Evolutionary conservation across 495 filamentous ascomycete genomes (phyloP).

Genomic region (Neurospora sp.): DNA sequence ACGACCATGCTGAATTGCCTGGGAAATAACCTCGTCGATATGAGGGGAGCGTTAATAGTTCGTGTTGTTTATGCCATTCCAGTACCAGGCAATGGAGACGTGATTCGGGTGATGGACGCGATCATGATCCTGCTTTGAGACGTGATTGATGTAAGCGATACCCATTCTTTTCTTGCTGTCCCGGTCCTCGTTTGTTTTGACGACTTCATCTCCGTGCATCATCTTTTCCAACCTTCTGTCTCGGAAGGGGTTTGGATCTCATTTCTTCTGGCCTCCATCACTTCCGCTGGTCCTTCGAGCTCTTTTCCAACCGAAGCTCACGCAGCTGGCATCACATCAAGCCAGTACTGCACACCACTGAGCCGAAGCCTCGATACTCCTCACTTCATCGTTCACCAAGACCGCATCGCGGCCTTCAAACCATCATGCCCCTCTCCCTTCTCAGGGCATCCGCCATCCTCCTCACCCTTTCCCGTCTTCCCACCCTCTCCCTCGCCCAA

Average conservation of each 20-base stretch:
- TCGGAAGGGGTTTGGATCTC: not conserved
- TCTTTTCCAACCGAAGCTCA: no score
- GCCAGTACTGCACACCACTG: no score
- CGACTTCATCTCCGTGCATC: not conserved
- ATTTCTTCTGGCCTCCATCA: not conserved
- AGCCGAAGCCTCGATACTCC: no score
- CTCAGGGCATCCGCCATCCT: conserved; percentile 18
- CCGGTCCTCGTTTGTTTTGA: not conserved
- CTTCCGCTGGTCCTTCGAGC: no score
- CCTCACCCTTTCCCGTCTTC: conserved; percentile 7
- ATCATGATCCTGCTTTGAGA: no score
- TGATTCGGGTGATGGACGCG: not conserved
- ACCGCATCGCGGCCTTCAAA: not conserved
- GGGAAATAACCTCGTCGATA: conserved; percentile 21
- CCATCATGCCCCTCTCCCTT: conserved; percentile 14
- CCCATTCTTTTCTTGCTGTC: not conserved
- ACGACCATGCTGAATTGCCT: conserved; percentile 3
- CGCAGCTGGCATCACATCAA: no score
- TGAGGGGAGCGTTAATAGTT: not conserved
- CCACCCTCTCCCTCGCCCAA: conserved; percentile 11
- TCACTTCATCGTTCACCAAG: not conserved
- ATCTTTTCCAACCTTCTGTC: not conserved
- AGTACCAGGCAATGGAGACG: not conserved
- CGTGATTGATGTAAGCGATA: not conserved
- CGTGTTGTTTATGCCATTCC: not conserved